A percentile compares a stretch with the other conserved stretches of the same genome.
Evolutionary conservation across 1,284 basidiomycete species (phyloP).

Genomic region (Ustilago esculenta): DNA sequence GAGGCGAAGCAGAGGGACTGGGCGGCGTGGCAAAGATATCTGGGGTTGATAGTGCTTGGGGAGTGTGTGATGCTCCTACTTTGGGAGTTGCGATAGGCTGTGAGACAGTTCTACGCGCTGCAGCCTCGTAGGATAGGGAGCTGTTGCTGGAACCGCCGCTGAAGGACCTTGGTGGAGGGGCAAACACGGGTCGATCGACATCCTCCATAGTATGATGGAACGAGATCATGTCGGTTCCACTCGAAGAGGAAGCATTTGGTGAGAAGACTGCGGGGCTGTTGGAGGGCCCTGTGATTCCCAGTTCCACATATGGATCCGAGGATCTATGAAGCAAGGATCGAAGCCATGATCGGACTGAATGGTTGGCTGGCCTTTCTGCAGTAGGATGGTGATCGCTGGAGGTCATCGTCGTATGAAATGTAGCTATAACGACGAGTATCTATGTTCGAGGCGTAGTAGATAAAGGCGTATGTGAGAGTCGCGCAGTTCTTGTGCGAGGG

Average conservation of each 20-base stretch:
- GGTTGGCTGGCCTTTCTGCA: slow-evolving; percentile 10
- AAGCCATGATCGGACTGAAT: slow-evolving; percentile 30
- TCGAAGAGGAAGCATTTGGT: not conserved
- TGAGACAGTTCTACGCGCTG: slow-evolving; percentile 15
- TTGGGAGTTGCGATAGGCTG: slow-evolving; percentile 24
- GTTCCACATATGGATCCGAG: slow-evolving; percentile 6
- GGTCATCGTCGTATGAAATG: slow-evolving; percentile 4
- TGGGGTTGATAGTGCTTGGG: slow-evolving; percentile 2
- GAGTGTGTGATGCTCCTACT: slow-evolving; percentile 3
- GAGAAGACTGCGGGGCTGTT: not conserved
- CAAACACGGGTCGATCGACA: slow-evolving; percentile 16
- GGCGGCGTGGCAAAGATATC: slow-evolving; percentile 4
- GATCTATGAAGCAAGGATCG: slow-evolving; percentile 19
- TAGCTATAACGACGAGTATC: not conserved
- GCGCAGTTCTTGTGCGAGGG: no score
- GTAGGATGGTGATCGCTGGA: slow-evolving; percentile 1
- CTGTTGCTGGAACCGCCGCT: slow-evolving; percentile 28
- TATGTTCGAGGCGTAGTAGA: not conserved
- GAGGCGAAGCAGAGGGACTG: slow-evolving; percentile 12
- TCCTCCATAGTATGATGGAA: slow-evolving; percentile 43
- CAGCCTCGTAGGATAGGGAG: slow-evolving; percentile 15
- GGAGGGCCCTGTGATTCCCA: not conserved
- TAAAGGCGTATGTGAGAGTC: no score
- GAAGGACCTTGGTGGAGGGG: slow-evolving; percentile 38
- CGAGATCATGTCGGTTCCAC: slow-evolving; percentile 36